Conservation (phyloP, 257 asterid species). For the Apocynum venetum region DNA sequence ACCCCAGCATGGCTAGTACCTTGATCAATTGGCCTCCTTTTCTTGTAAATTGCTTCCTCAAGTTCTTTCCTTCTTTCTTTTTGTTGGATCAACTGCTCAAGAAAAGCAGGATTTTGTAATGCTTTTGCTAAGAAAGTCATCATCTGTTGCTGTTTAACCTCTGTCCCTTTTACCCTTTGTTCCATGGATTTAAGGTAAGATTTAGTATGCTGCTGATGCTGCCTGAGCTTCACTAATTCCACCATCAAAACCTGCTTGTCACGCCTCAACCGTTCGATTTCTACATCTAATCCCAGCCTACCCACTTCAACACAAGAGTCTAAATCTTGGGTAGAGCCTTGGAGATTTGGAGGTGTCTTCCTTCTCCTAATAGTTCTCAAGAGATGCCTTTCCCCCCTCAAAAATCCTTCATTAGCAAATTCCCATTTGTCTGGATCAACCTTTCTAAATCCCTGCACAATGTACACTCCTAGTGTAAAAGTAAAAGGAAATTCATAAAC, state of each 20-base stretch:
- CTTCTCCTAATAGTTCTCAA: conserved; percentile 38
- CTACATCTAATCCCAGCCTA: conserved; percentile 29
- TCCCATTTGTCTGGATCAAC: conserved; percentile 51
- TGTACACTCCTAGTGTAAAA: conserved; percentile 10
- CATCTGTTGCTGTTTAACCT: conserved; percentile 41
- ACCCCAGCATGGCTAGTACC: background rate
- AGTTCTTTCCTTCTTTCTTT: conserved; percentile 36
- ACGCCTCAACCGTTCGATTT: conserved; percentile 32
- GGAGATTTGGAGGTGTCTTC: conserved; percentile 24
- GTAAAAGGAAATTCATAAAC: conserved; percentile 4
- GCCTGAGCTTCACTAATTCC: conserved; percentile 42
- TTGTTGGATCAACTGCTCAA: conserved; percentile 28
- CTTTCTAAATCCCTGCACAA: conserved; percentile 48
- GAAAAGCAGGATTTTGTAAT: conserved; percentile 26
- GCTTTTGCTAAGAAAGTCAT: conserved; percentile 41
- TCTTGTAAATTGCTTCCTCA: conserved; percentile 30
- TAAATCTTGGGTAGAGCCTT: conserved; percentile 16
- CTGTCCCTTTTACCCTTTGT: conserved; percentile 31
- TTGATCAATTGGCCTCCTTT: conserved; percentile 32
- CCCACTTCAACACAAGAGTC: conserved; percentile 40
- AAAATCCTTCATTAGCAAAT: conserved; percentile 51
- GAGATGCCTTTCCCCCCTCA: conserved; percentile 41
- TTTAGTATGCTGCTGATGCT: conserved; percentile 34
- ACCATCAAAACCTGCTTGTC: conserved; percentile 34
- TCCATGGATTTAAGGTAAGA: conserved; percentile 32